Evolutionary conservation across 805 yeast genomes (phyloP).

Genomic region (Saturnispora quitensis): DNA sequence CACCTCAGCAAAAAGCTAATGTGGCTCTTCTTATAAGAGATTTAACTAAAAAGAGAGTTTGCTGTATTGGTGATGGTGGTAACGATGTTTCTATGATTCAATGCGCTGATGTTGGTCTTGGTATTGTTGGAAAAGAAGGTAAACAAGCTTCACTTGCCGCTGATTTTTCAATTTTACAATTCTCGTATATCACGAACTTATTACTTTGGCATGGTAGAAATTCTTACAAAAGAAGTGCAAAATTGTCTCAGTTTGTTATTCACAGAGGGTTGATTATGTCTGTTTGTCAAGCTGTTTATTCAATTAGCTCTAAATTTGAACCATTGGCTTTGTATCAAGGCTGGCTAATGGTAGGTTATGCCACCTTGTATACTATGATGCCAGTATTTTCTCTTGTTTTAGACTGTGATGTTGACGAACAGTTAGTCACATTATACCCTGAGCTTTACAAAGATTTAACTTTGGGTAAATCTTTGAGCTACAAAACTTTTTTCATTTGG

Average conservation of each 20-base stretch:
- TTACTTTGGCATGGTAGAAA: constrained; percentile 97
- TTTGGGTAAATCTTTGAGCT: constrained; percentile 77
- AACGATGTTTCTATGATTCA: constrained; percentile 99
- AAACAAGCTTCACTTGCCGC: constrained; percentile 96
- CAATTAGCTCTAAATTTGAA: constrained; percentile 78
- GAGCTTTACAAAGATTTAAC: constrained; percentile 91
- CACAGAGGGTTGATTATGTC: constrained; percentile 93
- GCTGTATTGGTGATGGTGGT: constrained; percentile 99
- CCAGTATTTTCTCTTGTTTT: constrained; percentile 92
- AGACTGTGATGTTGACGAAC: constrained; percentile 86
- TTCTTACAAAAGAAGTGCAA: constrained; percentile 91
- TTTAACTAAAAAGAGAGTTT: constrained; percentile 79
- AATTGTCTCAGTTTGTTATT: constrained; percentile 89
- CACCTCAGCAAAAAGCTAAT: constrained; percentile 98
- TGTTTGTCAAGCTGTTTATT: constrained; percentile 89
- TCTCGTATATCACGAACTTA: constrained; percentile 77
- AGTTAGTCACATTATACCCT: constrained; percentile 82
- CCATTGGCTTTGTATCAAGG: constrained; percentile 95
- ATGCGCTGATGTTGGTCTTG: constrained; percentile 97
- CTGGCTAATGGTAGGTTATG: constrained; percentile 97
- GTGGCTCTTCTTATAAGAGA: constrained; percentile 74
- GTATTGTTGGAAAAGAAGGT: constrained; percentile 98
- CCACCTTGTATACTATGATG: constrained; percentile 95
- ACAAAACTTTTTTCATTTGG: constrained; percentile 86
- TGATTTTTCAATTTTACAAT: constrained; percentile 89